phyloP scores from a whole-genome alignment of 331 rosid species.

The Malus hybrid region DNA sequence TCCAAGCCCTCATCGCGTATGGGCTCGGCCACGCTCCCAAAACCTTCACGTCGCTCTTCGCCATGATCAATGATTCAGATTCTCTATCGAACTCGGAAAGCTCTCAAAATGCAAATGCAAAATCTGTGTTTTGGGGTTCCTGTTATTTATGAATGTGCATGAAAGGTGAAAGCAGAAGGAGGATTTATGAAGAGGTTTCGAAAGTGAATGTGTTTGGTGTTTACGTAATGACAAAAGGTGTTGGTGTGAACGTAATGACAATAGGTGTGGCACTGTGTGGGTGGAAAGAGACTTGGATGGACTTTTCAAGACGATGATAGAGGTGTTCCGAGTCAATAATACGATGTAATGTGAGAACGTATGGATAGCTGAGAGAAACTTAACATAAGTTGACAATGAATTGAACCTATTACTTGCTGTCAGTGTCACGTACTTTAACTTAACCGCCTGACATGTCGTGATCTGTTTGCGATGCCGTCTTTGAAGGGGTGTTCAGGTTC shows the following conservation, averaged over 20 bases:
- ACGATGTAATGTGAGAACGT: too few species aligned
- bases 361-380: too few species aligned
- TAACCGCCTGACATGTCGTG: neutral
- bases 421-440: too few species aligned
- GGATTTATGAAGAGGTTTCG: neutral
- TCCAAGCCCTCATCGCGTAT: constrained; percentile 27
- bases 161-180: neutral
- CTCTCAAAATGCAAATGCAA: neutral
- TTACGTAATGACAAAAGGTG: neutral
- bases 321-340: too few species aligned
- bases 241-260: neutral
- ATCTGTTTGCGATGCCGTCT: too few species aligned
- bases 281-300: too few species aligned
- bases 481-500: too few species aligned
- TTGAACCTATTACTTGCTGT: too few species aligned
- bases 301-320: too few species aligned
- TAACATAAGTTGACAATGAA: too few species aligned
- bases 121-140: neutral
- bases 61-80: constrained; percentile 16
- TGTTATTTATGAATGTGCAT: neutral
- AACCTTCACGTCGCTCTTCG: constrained; percentile 33
- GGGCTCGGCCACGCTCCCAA: constrained; percentile 52
- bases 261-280: neutral
- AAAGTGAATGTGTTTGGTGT: neutral
- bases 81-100: neutral